Conservation (phyloP, 768 basidiomycete genomes). For the Coprinopsis cinerea region DNA sequence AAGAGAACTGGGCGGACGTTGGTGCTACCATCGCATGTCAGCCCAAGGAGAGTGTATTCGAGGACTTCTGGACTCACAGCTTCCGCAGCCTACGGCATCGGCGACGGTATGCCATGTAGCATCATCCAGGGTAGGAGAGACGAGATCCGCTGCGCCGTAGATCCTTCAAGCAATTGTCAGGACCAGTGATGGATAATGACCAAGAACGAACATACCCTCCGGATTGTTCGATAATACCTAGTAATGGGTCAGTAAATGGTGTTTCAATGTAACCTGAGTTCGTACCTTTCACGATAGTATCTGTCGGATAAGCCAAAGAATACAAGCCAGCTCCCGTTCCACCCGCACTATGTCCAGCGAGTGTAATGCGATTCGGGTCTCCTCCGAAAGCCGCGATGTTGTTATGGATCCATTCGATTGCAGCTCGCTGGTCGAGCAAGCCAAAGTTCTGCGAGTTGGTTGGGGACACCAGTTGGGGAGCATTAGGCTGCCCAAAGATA, state of each 20-base stretch:
- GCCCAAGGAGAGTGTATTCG: too few species aligned
- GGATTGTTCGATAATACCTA: slow-evolving; percentile 30
- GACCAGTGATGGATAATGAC: neutral
- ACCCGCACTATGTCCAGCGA: slow-evolving; percentile 36
- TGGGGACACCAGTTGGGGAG: slow-evolving; percentile 27
- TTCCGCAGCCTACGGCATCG: slow-evolving; percentile 26
- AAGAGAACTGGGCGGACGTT: slow-evolving; percentile 26
- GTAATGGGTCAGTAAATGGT: neutral
- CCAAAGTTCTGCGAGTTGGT: slow-evolving; percentile 32
- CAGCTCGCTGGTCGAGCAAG: slow-evolving; percentile 32
- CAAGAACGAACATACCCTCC: slow-evolving; percentile 23
- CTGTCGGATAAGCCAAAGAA: slow-evolving; percentile 28
- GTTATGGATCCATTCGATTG: slow-evolving; percentile 41
- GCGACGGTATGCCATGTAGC: slow-evolving; percentile 28
- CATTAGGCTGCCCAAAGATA: slow-evolving; percentile 35
- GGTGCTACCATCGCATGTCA: slow-evolving; percentile 9
- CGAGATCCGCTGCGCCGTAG: slow-evolving; percentile 10
- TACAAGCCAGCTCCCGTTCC: slow-evolving; percentile 28
- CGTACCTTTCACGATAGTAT: slow-evolving; percentile 26
- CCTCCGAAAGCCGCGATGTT: slow-evolving; percentile 44
- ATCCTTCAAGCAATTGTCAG: slow-evolving; percentile 10
- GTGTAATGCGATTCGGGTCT: slow-evolving; percentile 30
- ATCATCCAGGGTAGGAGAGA: slow-evolving; percentile 14
- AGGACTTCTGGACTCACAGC: slow-evolving; percentile 15
- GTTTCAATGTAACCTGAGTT: neutral